These are phyloP conservation scores for Tetrapyrgos nigripes DNA, from an alignment of 1,284 basidiomycete species.

Conservation along the genomic window DNA sequence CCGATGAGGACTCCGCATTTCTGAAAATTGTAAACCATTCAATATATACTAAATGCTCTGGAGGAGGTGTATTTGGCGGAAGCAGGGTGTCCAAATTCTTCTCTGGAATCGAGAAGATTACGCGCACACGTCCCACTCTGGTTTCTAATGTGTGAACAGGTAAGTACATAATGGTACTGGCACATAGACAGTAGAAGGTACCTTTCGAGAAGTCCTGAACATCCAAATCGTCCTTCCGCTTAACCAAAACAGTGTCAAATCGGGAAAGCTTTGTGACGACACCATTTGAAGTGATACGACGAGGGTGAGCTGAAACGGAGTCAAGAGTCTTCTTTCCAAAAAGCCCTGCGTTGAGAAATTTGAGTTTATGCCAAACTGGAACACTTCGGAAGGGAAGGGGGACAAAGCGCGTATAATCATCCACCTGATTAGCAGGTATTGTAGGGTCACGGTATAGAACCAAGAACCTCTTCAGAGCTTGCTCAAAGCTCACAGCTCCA, in stretches of 20 bases:
- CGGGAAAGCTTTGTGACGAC: background rate
- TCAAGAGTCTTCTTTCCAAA: background rate
- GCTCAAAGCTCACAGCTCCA: background rate
- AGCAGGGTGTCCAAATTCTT: background rate
- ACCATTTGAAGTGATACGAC: background rate
- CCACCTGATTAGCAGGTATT: background rate
- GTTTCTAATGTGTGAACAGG: background rate
- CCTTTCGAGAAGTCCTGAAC: background rate
- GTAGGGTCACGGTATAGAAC: background rate
- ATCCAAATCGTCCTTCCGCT: background rate
- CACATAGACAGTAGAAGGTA: background rate
- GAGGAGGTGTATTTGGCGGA: constrained; percentile 1
- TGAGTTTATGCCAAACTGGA: constrained; percentile 5
- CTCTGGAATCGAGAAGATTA: constrained; percentile 11
- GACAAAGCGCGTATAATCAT: background rate
- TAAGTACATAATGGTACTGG: background rate
- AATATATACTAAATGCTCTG: constrained; percentile 27
- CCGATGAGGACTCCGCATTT: constrained; percentile 4
- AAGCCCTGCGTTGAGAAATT: background rate
- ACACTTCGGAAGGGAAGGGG: background rate
- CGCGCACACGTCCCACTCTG: constrained; percentile 8
- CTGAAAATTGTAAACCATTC: constrained; percentile 28
- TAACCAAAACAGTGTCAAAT: constrained; percentile 1
- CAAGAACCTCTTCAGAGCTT: background rate
- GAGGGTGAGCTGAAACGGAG: background rate